Conservation (phyloP, 2,329 filamentous ascomycete species). For the Talaromyces sp. region DNA sequence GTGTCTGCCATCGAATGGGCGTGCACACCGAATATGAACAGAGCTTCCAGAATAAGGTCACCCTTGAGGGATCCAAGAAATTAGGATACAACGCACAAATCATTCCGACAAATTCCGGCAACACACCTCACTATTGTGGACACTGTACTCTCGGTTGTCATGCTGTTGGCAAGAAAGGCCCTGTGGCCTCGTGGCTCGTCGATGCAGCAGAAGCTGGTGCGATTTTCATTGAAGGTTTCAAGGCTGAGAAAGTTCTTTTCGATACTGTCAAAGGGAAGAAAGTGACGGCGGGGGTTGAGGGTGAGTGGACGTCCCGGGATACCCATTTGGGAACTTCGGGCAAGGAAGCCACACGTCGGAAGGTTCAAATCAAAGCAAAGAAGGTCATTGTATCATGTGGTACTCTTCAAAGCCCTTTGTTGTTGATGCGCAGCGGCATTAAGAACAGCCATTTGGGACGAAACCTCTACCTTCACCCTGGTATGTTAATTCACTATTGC, state of each 20-base stretch:
- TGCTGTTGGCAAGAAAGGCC: slow-evolving; percentile 72
- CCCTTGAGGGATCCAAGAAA: slow-evolving; percentile 72
- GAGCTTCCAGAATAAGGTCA: slow-evolving; percentile 65
- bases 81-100: slow-evolving; percentile 67
- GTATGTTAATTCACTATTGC: slow-evolving; percentile 40
- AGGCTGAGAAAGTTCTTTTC: slow-evolving; percentile 69
- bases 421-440: slow-evolving; percentile 75
- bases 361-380: slow-evolving; percentile 71
- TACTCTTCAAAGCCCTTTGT: slow-evolving; percentile 69
- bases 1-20: slow-evolving; percentile 76
- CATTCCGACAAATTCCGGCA: slow-evolving; percentile 77
- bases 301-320: slow-evolving; percentile 72
- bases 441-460: slow-evolving; percentile 77
- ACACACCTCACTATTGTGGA: slow-evolving; percentile 70
- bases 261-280: slow-evolving; percentile 50
- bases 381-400: slow-evolving; percentile 77
- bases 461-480: slow-evolving; percentile 80
- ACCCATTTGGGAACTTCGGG: slow-evolving; percentile 57
- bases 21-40: slow-evolving; percentile 67
- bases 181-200: slow-evolving; percentile 71
- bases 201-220: slow-evolving; percentile 76
- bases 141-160: slow-evolving; percentile 60
- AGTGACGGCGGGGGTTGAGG: slow-evolving; percentile 67
- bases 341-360: slow-evolving; percentile 51
- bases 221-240: slow-evolving; percentile 78